phyloP scores from a whole-genome alignment of 805 yeast species.

The Wickerhamiella alocasiicola region DNA sequence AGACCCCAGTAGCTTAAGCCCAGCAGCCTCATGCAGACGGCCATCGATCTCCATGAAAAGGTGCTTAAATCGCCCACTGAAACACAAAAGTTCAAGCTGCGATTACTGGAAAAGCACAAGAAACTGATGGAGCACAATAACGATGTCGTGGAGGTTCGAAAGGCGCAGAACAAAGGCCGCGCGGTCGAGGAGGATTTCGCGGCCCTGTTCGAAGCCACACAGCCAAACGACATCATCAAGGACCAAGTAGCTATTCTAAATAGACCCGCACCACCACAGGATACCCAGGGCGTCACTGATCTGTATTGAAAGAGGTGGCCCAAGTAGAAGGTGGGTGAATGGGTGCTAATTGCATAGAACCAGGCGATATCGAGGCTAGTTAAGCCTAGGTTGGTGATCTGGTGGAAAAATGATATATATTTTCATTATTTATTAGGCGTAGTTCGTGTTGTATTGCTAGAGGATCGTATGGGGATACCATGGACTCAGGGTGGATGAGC shows the following conservation, averaged over 20 bases:
- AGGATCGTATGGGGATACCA: too few relatives aligned
- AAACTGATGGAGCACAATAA: background rate
- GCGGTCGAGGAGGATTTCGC: background rate
- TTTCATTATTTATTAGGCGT: too few relatives aligned
- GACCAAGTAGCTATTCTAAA: background rate
- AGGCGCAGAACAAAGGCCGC: conserved; percentile 1
- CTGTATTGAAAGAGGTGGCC: background rate
- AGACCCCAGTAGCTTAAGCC: too few relatives aligned
- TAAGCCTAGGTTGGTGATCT: too few relatives aligned
- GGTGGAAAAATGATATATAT: too few relatives aligned
- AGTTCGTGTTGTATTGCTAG: too few relatives aligned
- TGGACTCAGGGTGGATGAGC: too few relatives aligned
- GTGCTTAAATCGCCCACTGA: background rate
- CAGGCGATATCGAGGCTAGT: background rate
- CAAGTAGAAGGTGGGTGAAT: background rate
- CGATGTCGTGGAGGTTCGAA: conserved; percentile 1
- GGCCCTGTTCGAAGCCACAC: background rate
- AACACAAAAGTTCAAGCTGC: background rate
- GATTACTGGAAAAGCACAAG: background rate
- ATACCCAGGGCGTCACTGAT: background rate
- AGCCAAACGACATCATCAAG: conserved; percentile 1
- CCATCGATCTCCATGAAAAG: background rate
- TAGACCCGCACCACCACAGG: background rate
- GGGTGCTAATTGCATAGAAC: background rate
- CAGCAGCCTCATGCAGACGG: background rate